Conservation (phyloP, 805 yeast species). For the Scheffersomyces spartinae region DNA sequence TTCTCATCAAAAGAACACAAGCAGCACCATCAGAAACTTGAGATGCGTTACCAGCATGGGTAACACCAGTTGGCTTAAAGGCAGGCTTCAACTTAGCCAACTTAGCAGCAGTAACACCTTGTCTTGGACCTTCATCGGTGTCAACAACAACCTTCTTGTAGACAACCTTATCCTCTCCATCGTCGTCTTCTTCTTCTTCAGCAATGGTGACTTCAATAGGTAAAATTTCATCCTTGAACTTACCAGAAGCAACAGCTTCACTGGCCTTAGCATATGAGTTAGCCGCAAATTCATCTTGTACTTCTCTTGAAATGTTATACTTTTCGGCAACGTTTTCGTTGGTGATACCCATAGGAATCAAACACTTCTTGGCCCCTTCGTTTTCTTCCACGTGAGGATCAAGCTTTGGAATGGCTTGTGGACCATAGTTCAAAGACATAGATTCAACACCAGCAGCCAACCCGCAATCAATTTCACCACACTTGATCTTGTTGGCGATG, state of each 20-base stretch:
- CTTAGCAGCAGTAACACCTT: slow-evolving; percentile 69
- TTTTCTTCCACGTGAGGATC: slow-evolving; percentile 34
- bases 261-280: slow-evolving; percentile 13
- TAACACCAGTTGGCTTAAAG: slow-evolving; percentile 69
- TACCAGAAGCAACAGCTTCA: slow-evolving; percentile 14
- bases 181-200: slow-evolving; percentile 42
- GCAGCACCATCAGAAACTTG: slow-evolving; percentile 96
- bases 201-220: slow-evolving; percentile 58
- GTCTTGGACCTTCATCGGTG: slow-evolving; percentile 85
- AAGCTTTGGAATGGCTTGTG: no score
- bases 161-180: no score
- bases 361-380: slow-evolving; percentile 17
- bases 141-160: slow-evolving; percentile 34
- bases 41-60: slow-evolving; percentile 95
- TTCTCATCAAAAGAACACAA: slow-evolving; percentile 71
- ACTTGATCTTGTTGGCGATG: slow-evolving; percentile 75
- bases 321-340: slow-evolving; percentile 14
- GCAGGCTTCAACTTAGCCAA: slow-evolving; percentile 77
- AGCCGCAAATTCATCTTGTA: slow-evolving; percentile 14
- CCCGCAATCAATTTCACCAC: slow-evolving; percentile 87
- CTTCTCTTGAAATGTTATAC: slow-evolving; percentile 13
- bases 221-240: slow-evolving; percentile 81
- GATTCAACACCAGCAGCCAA: slow-evolving; percentile 90
- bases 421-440: slow-evolving; percentile 78
- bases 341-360: slow-evolving; percentile 22